Percentiles rank a stretch among this genome's conserved stretches.
Conservation (phyloP, 345 rosid genomes). For the Hypericum androsaemum region DNA sequence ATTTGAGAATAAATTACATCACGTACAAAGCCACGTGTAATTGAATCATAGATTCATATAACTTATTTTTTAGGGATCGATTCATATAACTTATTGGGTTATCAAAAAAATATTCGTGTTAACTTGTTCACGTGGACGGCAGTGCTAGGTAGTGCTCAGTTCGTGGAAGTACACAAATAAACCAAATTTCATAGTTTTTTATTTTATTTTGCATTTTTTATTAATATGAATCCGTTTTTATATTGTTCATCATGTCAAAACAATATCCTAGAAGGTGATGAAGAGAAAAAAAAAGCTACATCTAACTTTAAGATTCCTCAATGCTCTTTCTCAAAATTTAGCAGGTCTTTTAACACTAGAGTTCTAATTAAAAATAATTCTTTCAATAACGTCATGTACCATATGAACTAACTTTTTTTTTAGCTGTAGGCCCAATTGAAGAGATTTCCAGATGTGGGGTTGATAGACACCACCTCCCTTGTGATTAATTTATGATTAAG, state of each 20-base stretch:
- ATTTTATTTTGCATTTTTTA: background rate
- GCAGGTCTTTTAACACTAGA: too few relatives aligned
- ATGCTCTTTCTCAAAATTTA: conserved; percentile 12
- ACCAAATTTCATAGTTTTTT: background rate
- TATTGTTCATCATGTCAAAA: conserved; percentile 15
- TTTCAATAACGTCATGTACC: too few relatives aligned
- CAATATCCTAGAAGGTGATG: background rate
- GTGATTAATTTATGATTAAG: too few relatives aligned
- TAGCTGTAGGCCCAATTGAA: too few relatives aligned
- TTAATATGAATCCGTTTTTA: conserved; percentile 9
- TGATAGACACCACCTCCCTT: too few relatives aligned
- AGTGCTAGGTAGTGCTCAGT: conserved; percentile 16
- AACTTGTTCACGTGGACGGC: conserved; percentile 25
- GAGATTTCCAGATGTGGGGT: too few relatives aligned
- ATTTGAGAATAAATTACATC: too few relatives aligned
- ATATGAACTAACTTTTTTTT: too few relatives aligned
- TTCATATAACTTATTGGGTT: too few relatives aligned
- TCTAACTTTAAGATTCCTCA: conserved; percentile 23
- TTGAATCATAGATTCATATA: conserved; percentile 9
- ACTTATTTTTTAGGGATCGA: too few relatives aligned
- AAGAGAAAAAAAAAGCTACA: conserved; percentile 15
- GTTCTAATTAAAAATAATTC: too few relatives aligned
- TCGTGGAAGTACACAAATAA: conserved; percentile 15
- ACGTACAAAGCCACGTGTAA: background rate
- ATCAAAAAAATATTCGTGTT: too few relatives aligned